Evolutionary conservation across 352 stramenopile genomes (phyloP).

Genomic region (Phytophthora melonis): DNA sequence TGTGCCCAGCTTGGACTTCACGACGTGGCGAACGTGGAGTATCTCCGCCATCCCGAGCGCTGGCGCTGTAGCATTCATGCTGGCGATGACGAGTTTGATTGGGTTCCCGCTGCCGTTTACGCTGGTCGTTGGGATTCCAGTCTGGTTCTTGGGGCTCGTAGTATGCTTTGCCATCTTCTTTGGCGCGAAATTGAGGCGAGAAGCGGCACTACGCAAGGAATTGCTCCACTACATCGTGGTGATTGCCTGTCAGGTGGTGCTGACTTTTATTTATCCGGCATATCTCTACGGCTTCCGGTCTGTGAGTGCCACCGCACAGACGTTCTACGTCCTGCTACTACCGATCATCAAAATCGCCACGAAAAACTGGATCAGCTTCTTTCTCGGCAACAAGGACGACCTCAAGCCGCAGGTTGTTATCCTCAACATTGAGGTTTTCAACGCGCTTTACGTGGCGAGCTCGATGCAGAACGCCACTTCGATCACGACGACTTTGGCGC

Average conservation of each 20-base stretch:
- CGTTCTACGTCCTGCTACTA: conserved; percentile 41
- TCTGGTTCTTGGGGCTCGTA: conserved; percentile 35
- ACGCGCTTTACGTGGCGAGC: conserved; percentile 52
- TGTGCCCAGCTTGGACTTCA: conserved; percentile 31
- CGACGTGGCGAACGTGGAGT: conserved; percentile 1
- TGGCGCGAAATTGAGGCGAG: conserved; percentile 26
- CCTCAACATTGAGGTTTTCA: conserved; percentile 70
- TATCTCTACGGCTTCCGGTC: conserved; percentile 57
- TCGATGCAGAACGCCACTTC: conserved; percentile 57
- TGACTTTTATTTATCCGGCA: conserved; percentile 60
- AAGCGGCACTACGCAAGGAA: conserved; percentile 22
- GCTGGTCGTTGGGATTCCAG: conserved; percentile 40
- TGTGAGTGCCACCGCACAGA: conserved; percentile 32
- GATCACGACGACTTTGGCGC: conserved; percentile 32
- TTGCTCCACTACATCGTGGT: conserved; percentile 39
- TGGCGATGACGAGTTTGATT: conserved; percentile 36
- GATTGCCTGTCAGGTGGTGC: conserved; percentile 42
- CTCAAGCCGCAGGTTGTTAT: conserved; percentile 56
- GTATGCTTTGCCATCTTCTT: conserved; percentile 40
- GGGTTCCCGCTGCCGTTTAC: conserved; percentile 58
- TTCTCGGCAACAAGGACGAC: conserved; percentile 36
- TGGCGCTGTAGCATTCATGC: conserved; percentile 37
- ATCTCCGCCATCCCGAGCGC: conserved; percentile 34
- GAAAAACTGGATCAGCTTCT: conserved; percentile 52
- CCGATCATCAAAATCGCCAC: conserved; percentile 46